Conservation (phyloP, 2,329 filamentous ascomycete species). For the Trichoderma aggressivum region DNA sequence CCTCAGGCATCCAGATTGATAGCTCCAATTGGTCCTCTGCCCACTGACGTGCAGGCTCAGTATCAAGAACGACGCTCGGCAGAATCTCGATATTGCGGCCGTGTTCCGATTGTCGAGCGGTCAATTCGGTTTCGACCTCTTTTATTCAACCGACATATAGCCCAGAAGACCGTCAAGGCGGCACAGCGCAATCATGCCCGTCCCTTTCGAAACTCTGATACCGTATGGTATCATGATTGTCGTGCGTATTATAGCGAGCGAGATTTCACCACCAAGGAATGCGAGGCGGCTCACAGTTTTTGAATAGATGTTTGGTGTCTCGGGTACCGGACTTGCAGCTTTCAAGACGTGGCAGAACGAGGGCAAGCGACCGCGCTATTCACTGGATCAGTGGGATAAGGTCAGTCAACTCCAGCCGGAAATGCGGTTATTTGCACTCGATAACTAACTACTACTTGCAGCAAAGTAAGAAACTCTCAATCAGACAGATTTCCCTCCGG, state of each 20-base stretch:
- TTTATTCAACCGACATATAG: background rate
- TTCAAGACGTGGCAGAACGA: slow-evolving; percentile 58
- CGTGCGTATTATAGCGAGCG: slow-evolving; percentile 41
- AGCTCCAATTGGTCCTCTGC: slow-evolving; percentile 5
- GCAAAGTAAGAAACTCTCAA: slow-evolving; percentile 48
- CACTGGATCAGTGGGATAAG: slow-evolving; percentile 61
- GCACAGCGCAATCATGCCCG: slow-evolving; percentile 47
- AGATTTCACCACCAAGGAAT: background rate
- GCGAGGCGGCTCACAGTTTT: slow-evolving; percentile 25
- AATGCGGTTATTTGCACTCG: background rate
- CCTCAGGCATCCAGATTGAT: slow-evolving; percentile 24
- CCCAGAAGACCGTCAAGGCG: slow-evolving; percentile 31
- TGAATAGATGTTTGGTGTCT: slow-evolving; percentile 59
- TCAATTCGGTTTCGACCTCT: background rate
- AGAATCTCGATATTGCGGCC: slow-evolving; percentile 21
- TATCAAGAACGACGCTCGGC: slow-evolving; percentile 7
- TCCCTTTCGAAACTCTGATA: slow-evolving; percentile 62
- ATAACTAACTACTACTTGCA: slow-evolving; percentile 35
- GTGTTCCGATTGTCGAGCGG: slow-evolving; percentile 17
- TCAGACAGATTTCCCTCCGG: background rate
- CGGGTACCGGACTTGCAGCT: slow-evolving; percentile 56
- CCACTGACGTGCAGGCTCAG: slow-evolving; percentile 14
- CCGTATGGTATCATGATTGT: slow-evolving; percentile 62
- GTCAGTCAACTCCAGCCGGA: slow-evolving; percentile 37
- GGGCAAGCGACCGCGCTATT: slow-evolving; percentile 58